A percentile compares a stretch with the other conserved stretches of the same genome.
phyloP scores from a whole-genome alignment of 495 filamentous ascomycete genomes.

The Xylaria sp. region DNA sequence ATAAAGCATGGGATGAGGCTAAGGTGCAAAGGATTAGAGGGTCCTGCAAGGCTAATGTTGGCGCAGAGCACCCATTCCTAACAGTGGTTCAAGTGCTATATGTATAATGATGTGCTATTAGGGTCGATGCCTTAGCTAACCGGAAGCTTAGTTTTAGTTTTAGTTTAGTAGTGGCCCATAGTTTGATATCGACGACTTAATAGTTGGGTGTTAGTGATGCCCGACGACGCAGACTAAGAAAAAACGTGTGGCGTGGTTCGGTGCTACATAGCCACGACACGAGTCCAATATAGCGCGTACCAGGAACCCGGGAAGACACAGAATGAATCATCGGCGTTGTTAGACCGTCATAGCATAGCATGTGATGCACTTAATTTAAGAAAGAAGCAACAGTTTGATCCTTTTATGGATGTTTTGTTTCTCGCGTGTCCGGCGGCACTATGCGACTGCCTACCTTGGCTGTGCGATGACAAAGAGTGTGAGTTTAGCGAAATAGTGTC shows the following conservation, averaged over 20 bases:
- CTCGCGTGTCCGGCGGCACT: not conserved
- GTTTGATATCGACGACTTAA: not conserved
- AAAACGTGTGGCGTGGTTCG: conserved; percentile 6
- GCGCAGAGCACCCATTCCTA: not conserved
- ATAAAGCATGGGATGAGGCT: conserved; percentile 20
- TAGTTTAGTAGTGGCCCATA: not conserved
- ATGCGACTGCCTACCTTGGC: not conserved
- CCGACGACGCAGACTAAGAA: not conserved
- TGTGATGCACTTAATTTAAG: not conserved
- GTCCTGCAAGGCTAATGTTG: conserved; percentile 23
- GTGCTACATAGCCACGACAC: conserved; percentile 21
- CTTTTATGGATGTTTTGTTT: not conserved
- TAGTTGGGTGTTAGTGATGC: not conserved
- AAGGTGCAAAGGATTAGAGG: conserved; percentile 19
- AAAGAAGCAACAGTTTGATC: conserved; percentile 1
- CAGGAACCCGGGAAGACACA: conserved; percentile 9
- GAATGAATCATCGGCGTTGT: conserved; percentile 3
- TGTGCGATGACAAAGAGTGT: not conserved
- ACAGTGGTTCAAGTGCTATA: no score
- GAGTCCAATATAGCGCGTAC: conserved; percentile 1
- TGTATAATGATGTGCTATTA: not conserved
- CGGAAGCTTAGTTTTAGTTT: not conserved
- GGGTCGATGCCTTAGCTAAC: not conserved
- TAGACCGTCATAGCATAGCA: not conserved
- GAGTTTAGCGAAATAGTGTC: not conserved